Percentiles rank a stretch among this genome's conserved stretches.
phyloP scores from a whole-genome alignment of 305 asterid species.

The Ajuga reptans region DNA sequence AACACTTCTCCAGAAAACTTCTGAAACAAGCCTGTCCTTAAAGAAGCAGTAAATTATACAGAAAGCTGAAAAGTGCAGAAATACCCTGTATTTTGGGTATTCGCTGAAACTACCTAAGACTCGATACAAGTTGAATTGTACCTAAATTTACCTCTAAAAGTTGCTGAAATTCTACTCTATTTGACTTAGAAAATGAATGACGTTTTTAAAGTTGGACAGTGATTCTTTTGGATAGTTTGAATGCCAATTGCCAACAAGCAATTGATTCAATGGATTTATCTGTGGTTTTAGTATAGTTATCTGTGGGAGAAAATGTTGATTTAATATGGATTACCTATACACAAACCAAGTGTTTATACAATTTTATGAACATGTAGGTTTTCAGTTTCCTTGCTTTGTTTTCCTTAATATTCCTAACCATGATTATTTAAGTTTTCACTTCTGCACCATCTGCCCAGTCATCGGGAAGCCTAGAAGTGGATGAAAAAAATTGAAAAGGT shows the following conservation, averaged over 20 bases:
- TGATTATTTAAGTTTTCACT: neutral
- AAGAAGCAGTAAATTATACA: neutral
- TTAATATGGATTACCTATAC: too few relatives aligned
- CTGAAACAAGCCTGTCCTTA: neutral
- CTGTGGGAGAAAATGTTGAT: neutral
- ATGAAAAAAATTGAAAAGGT: neutral
- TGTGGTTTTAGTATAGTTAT: neutral
- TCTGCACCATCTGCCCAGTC: neutral
- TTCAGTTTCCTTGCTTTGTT: neutral
- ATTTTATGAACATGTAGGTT: neutral
- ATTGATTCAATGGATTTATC: neutral
- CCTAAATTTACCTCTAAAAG: neutral
- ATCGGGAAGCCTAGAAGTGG: neutral
- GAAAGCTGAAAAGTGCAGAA: neutral
- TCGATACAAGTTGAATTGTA: neutral
- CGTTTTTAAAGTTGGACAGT: neutral
- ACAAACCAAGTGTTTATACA: neutral
- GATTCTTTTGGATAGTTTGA: neutral
- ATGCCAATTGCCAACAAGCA: neutral
- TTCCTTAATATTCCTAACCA: neutral
- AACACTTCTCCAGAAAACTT: neutral
- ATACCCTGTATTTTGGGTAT: neutral
- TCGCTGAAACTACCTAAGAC: neutral
- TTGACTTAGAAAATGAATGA: neutral
- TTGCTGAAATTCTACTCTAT: neutral